These are phyloP conservation scores for Combretum micranthum DNA, from an alignment of 345 rosid genomes.

Conservation along the genomic window DNA sequence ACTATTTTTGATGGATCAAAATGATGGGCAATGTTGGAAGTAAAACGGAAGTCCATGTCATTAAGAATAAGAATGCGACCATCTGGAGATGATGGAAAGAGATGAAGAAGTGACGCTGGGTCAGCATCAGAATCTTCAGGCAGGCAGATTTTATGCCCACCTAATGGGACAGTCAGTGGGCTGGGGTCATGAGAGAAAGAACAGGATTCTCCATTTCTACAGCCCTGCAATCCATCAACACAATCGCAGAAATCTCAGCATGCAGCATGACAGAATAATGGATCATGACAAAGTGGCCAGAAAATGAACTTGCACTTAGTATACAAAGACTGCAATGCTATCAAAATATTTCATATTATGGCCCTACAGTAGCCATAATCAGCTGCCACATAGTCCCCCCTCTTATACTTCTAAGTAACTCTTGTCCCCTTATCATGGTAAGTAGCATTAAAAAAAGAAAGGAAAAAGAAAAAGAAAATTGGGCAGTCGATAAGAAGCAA, in stretches of 20 bases:
- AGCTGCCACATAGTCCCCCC: too few relatives aligned
- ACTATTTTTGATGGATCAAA: conserved; percentile 52
- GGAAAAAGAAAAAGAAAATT: too few relatives aligned
- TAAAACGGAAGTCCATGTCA: conserved; percentile 55
- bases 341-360: too few relatives aligned
- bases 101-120: conserved; percentile 33
- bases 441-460: too few relatives aligned
- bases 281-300: too few relatives aligned
- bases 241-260: not conserved
- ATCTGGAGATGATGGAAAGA: conserved; percentile 41
- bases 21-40: conserved; percentile 45
- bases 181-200: conserved; percentile 52
- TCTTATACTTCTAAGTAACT: too few relatives aligned
- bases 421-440: too few relatives aligned
- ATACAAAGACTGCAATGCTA: too few relatives aligned
- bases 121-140: conserved; percentile 50
- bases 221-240: conserved; percentile 47
- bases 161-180: conserved; percentile 13
- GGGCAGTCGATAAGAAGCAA: too few relatives aligned
- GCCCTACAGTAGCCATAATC: too few relatives aligned
- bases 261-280: too few relatives aligned
- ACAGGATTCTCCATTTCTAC: conserved; percentile 73
- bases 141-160: conserved; percentile 26
- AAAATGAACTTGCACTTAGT: too few relatives aligned
- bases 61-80: conserved; percentile 64